Base-by-base conservation (phyloP, 345 rosid species). In the Lagerstroemia speciosa region DNA sequence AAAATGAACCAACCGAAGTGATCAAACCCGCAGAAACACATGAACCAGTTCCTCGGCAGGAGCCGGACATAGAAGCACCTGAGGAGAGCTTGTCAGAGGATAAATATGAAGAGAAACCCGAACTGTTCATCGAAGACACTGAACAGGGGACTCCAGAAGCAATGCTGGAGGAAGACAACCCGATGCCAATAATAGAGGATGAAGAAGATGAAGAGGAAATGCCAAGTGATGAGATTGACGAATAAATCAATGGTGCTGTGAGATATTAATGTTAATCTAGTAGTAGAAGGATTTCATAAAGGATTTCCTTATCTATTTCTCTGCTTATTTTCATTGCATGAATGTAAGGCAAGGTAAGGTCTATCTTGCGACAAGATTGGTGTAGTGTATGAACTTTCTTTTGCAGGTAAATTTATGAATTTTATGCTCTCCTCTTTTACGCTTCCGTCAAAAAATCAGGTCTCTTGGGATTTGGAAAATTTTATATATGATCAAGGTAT, bases 161-260 rank as follows among this genome's bases (percentile, higher is more conserved):
- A 34, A 26, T 0, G 11, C 38, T 27, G 9, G 69, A 67, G 15
- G 69, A 67, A 20, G 69, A 43, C 40, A 30, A 67, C 22, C 69
- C 38, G 17, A 32, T 48, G 6, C 26, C 24, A 20, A 11, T 20
- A 27, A 27, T 20, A 52, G 57, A 52, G 5, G 57, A 52, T 6
- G 57, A 52, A 27, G 69, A 67, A 27, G 69, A 67, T 15, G 69
- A 67, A 5, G 69, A 67, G 3, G 50, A 46, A 31, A 46, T 31
- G 16, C 37, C 0, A 16, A 0, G 60, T 20, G 58, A 67, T 14
- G 26, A 50, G 30, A 3, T n/a, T 27, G 33, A 43, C 37, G 69
- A 67, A 5, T 52, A 6, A 52, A 22, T 52, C 15, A 3, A 45
- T 45, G 17, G 19, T 4, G 57, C 43, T 38, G 9, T 52, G 24